Evolutionary conservation across 2,329 filamentous ascomycete species (phyloP).

Genomic region (Hypoxylon sp.): DNA sequence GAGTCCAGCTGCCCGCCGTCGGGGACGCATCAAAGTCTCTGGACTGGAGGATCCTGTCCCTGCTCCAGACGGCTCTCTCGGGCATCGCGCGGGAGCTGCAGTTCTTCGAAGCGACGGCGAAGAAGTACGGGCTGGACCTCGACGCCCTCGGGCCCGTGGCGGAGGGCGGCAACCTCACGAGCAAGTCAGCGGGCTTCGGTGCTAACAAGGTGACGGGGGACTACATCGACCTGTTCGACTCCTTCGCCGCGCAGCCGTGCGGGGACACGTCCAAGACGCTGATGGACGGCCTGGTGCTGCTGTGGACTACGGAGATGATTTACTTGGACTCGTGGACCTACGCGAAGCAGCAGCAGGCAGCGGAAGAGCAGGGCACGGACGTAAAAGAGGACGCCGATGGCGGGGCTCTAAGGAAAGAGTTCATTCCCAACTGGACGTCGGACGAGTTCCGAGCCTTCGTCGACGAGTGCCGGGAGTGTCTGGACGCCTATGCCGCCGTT

Average conservation of each 20-base stretch:
- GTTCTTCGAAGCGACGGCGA: constrained; percentile 43
- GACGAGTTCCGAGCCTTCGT: constrained; percentile 63
- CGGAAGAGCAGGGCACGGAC: constrained; percentile 26
- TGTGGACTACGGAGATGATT: constrained; percentile 78
- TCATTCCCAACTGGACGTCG: constrained; percentile 75
- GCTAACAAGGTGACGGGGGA: constrained; percentile 38
- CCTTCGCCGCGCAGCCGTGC: constrained; percentile 33
- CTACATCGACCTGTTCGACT: constrained; percentile 44
- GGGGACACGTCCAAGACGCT: constrained; percentile 30
- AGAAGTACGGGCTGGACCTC: constrained; percentile 40
- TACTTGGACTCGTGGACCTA: constrained; percentile 68
- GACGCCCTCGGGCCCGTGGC: constrained; percentile 26
- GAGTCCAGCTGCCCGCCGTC: constrained; percentile 37
- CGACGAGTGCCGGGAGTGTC: constrained; percentile 48
- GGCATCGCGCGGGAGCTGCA: constrained; percentile 42
- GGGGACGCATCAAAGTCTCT: constrained; percentile 25
- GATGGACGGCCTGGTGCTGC: constrained; percentile 74
- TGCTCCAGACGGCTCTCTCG: constrained; percentile 40
- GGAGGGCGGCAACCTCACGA: constrained; percentile 18
- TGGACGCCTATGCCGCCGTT: constrained; percentile 41
- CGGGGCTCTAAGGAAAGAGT: constrained; percentile 68
- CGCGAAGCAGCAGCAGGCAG: constrained; percentile 50
- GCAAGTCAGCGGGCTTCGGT: constrained; percentile 30
- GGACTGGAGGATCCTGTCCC: constrained; percentile 40
- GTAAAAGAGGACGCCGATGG: constrained; percentile 64